Conservation (phyloP, 1,284 basidiomycete species). For the Takashimella tepidaria region DNA sequence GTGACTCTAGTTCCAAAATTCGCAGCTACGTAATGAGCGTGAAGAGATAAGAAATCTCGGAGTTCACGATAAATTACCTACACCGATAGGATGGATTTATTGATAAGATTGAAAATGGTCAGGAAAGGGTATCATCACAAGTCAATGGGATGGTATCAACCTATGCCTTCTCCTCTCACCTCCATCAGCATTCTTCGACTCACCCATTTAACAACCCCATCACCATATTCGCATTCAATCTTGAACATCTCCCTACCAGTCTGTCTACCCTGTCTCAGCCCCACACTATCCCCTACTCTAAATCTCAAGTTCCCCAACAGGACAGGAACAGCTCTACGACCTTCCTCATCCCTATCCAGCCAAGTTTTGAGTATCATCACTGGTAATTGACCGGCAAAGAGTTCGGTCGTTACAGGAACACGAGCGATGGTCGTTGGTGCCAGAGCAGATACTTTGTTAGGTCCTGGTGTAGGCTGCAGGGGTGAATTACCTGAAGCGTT, state of each 20-base stretch:
- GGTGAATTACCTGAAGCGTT: conserved; percentile 1
- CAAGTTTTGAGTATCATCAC: conserved; percentile 80
- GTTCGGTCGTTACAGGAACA: conserved; percentile 78
- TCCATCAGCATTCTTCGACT: too few relatives aligned
- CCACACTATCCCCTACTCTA: conserved; percentile 45
- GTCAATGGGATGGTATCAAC: background rate
- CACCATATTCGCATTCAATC: conserved; percentile 82
- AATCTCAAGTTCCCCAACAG: conserved; percentile 56
- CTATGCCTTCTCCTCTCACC: background rate
- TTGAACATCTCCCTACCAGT: conserved; percentile 47
- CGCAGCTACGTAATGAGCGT: conserved; percentile 84
- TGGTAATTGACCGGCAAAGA: conserved; percentile 73
- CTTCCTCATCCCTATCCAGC: conserved; percentile 88
- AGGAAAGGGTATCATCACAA: background rate
- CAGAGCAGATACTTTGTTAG: conserved; percentile 26
- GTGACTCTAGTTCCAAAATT: conserved; percentile 55
- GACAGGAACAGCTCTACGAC: conserved; percentile 73
- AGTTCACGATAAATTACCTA: conserved; percentile 90
- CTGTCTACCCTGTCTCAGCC: conserved; percentile 25
- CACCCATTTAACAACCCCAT: conserved; percentile 85
- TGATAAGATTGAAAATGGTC: too few relatives aligned
- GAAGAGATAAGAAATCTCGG: conserved; percentile 85
- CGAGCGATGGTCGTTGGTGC: conserved; percentile 34
- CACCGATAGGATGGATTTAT: too few relatives aligned
- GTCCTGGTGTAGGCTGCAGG: conserved; percentile 13